Base-by-base conservation (phyloP, 2,329 filamentous ascomycete species). In the Xylariaceae sp. region DNA sequence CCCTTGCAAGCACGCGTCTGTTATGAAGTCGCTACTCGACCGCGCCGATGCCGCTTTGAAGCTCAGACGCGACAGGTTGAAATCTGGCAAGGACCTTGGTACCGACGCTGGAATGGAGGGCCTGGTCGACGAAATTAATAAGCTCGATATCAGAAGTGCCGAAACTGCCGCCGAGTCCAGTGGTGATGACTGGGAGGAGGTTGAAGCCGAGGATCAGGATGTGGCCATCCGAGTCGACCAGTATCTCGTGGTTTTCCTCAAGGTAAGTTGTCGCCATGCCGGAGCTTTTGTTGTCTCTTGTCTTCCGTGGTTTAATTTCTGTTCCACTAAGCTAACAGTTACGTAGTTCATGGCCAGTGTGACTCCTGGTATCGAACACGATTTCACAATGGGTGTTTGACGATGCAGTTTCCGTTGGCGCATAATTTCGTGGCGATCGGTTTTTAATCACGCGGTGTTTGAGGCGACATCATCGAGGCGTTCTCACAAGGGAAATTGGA, bases 1-100 rank as follows among this genome's bases (percentile, higher is more conserved):
- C 68, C 94, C 94, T 3, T 99, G 94, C 81, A 95, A 94, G 70
- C 94, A 99, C 70, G 94, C 94, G 7, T 88, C 88, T 31, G 94
- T 99, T 64, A 99, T 99, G 94, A 99, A 97, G 75, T 89, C 89
- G 27, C 83, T 99, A 3, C 86, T 99, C 40, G 94, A 97, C 72
- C 89, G 94, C 37, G 94, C 94, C 46, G 92, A 99, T 69, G 90
- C 90, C 27, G 92, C 92, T 0, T 80, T 97, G 51, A 95, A 96
- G 71, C 81, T 95, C 51, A 85, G 92, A 27, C 81, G 90, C 44
- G 88, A 92, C 65, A 95, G 91, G 77, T 78, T 94, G 56, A 85
- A 82, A 67, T 76, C 80, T 12, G 72, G 82, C 69, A 72, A 84
- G 77, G 68, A 75, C 69, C 58, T 70, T 42, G 66, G 72, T 45